Evolutionary conservation across 2,329 filamentous ascomycete species (phyloP), one percentile per base, ranked within the genome.

Genomic region (Pleochaeta shiraiana): DNA sequence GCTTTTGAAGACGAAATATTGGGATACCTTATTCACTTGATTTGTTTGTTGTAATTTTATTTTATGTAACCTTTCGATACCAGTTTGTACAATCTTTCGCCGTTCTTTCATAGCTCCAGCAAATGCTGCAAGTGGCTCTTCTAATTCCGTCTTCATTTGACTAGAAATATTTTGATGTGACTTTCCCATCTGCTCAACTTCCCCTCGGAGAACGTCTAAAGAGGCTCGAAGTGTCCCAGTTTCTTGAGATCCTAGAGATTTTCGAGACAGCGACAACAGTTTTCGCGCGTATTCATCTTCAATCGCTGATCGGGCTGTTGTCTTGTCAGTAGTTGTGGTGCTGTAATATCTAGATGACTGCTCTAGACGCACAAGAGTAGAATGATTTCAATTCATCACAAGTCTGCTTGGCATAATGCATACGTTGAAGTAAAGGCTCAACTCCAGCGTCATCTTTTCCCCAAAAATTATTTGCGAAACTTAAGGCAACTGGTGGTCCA

Each of bases 381-480:
- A 98, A 98, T 11, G 86, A 79, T 73, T 88, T 92, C 63, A 98
- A 76, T 76, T 98, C 93, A 75, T 98, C 95, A 74, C 87, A 91
- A 30, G 93, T 96, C 71, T 87, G 84, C 79, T 98, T 98, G 61
- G 93, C 90, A 75, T 85, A 86, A 73, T 90, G 86, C 90, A 98
- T 95, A 72, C 93, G 92, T 74, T 92, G 89, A 33, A 98, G 81
- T 72, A 98, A 83, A 65, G 93, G 95, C 57, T 81, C 81, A 72
- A 98, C 91, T 73, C 93, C 95, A 63, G 92, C 93, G 79, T 98
- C 93, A 74, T 97, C 92, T 79, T 95, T 97, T 68, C 93, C 93
- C 93, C 93, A 98, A 76, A 98, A 98, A 75, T 98, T 98, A 78
- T 98, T 98, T 72, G 93, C 92, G 78, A 98, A 76, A 67, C 74